These are phyloP conservation scores for Blastobotrys aristatus DNA, from an alignment of 1,139 yeast species.

Conservation along the genomic window DNA sequence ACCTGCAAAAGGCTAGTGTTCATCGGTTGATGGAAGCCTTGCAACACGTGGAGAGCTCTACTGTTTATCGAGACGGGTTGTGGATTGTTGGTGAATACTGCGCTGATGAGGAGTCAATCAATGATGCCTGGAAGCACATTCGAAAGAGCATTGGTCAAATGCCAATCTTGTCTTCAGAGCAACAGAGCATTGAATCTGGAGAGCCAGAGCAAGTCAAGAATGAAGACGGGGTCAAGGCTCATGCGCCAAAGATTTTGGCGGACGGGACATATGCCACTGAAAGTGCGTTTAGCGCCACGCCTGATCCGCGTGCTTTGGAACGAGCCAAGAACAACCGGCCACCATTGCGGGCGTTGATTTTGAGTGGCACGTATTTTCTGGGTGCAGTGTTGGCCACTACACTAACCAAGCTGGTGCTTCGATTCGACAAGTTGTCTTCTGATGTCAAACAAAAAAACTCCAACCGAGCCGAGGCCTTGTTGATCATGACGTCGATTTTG, in stretches of 20 bases:
- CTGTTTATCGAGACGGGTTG: constrained; percentile 86
- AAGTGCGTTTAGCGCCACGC: constrained; percentile 56
- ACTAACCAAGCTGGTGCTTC: constrained; percentile 78
- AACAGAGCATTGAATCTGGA: constrained; percentile 38
- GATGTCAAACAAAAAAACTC: constrained; percentile 61
- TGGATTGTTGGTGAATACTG: constrained; percentile 97
- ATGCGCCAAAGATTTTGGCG: constrained; percentile 83
- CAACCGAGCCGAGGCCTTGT: constrained; percentile 88
- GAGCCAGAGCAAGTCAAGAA: constrained; percentile 23
- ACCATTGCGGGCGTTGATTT: constrained; percentile 74
- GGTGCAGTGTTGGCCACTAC: constrained; percentile 87
- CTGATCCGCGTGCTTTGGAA: constrained; percentile 31
- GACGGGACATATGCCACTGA: constrained; percentile 99
- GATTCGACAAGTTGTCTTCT: constrained; percentile 58
- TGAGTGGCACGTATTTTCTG: constrained; percentile 86
- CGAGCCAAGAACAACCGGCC: constrained; percentile 43
- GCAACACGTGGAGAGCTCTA: constrained; percentile 72
- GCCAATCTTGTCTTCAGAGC: constrained; percentile 78
- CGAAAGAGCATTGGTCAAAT: constrained; percentile 84
- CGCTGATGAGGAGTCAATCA: constrained; percentile 64
- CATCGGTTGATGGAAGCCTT: constrained; percentile 59
- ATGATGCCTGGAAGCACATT: constrained; percentile 81
- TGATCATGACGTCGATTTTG: constrained; percentile 84
- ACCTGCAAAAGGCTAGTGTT: constrained; percentile 63
- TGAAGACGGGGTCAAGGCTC: constrained; percentile 32